Conservation (phyloP, 1,139 yeast genomes). For the Geotrichum citri-aurantii region DNA sequence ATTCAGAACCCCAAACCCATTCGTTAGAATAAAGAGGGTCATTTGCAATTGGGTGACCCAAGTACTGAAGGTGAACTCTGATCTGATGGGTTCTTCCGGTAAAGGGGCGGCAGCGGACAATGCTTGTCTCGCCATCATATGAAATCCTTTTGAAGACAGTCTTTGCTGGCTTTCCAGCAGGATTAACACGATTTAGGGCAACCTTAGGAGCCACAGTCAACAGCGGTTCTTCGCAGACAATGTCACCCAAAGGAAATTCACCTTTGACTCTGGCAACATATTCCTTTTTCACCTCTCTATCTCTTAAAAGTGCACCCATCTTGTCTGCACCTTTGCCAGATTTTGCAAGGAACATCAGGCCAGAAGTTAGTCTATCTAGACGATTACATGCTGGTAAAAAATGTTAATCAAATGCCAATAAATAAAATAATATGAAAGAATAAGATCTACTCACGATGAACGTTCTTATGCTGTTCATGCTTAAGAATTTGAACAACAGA, state of each 20-base stretch:
- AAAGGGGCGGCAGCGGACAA: conserved; percentile 76
- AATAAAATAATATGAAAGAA: not conserved
- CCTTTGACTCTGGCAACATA: conserved; percentile 88
- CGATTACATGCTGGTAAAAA: conserved; percentile 63
- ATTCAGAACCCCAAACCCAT: conserved; percentile 61
- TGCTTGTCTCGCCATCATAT: conserved; percentile 56
- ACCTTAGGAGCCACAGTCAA: conserved; percentile 70
- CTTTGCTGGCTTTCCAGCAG: conserved; percentile 55
- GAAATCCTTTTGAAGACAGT: conserved; percentile 51
- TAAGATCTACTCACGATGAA: conserved; percentile 47
- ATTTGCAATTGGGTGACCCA: conserved; percentile 89
- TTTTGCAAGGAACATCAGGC: conserved; percentile 88
- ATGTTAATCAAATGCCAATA: conserved; percentile 1
- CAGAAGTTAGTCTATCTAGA: conserved; percentile 86
- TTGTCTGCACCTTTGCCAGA: conserved; percentile 73
- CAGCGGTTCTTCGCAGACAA: conserved; percentile 63
- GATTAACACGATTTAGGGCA: conserved; percentile 66
- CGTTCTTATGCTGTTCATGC: conserved; percentile 55
- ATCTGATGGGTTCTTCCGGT: conserved; percentile 97
- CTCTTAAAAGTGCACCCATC: conserved; percentile 68
- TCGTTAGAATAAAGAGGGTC: conserved; percentile 80
- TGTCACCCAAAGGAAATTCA: conserved; percentile 57
- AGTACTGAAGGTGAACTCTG: conserved; percentile 79
- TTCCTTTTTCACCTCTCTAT: conserved; percentile 70
- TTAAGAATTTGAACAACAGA: conserved; percentile 78